Evolutionary conservation across 257 asterid species (phyloP).

Genomic region (Cinchona pubescens): DNA sequence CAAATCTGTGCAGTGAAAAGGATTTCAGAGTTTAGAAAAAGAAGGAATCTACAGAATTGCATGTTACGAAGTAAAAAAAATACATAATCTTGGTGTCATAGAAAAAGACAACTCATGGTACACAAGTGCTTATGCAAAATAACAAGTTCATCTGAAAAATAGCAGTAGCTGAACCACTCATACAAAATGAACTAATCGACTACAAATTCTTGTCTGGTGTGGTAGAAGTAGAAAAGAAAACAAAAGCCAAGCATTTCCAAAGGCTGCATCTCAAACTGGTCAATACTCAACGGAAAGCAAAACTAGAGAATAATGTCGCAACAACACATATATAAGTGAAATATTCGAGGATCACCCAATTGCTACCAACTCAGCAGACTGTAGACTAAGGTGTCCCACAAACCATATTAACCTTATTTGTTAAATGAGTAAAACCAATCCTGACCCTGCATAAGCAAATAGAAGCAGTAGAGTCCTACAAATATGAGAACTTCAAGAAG

Average conservation of each 20-base stretch:
- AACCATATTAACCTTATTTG: neutral
- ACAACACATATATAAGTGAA: neutral
- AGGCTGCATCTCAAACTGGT: neutral
- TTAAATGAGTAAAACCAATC: neutral
- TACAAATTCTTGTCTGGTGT: neutral
- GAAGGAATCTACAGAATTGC: neutral
- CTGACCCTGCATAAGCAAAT: neutral
- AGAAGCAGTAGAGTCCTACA: neutral
- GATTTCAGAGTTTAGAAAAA: neutral
- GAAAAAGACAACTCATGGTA: neutral
- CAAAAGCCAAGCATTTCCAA: neutral
- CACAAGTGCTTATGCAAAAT: neutral
- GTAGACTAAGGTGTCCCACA: neutral
- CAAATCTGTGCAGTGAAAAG: slow-evolving; percentile 61
- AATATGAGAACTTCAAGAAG: neutral
- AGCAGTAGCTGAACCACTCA: neutral
- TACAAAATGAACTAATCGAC: neutral
- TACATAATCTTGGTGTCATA: neutral
- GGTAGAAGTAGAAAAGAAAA: neutral
- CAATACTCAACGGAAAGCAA: neutral
- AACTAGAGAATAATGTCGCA: neutral
- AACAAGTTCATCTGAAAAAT: neutral
- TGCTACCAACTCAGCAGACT: neutral
- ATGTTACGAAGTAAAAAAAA: neutral
- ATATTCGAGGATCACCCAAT: neutral